Percentiles rank a stretch among this genome's conserved stretches.
Conservation (phyloP, 2,329 filamentous ascomycete genomes). For the Didymella pinodella region DNA sequence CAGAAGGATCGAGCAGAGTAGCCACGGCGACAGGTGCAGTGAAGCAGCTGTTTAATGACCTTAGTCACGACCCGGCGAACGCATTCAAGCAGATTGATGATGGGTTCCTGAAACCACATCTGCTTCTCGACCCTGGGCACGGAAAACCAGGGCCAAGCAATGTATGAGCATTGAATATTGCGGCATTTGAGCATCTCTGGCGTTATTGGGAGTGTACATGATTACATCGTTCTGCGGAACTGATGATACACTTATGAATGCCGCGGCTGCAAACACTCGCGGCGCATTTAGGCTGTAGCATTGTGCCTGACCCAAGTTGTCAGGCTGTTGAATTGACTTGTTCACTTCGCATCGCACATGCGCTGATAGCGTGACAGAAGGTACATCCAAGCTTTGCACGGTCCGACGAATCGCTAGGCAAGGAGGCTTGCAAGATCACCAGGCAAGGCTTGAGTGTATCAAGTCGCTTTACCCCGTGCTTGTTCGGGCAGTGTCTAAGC, state of each 20-base stretch:
- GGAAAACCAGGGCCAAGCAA: constrained; percentile 46
- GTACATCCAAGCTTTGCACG: constrained; percentile 18
- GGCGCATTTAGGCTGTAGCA: constrained; percentile 18
- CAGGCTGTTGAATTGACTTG: constrained; percentile 5
- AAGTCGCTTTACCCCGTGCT: constrained; percentile 15
- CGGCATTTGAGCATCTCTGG: constrained; percentile 28
- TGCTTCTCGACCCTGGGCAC: constrained; percentile 74
- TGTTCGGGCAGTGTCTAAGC: constrained; percentile 8
- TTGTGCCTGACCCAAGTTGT: neutral
- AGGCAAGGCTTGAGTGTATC: constrained; percentile 17
- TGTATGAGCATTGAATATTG: constrained; percentile 34
- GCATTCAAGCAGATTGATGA: constrained; percentile 94
- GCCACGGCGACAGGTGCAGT: constrained; percentile 80
- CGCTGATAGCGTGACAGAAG: neutral
- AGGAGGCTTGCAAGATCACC: constrained; percentile 12
- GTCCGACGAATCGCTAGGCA: constrained; percentile 8
- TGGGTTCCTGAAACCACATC: constrained; percentile 90
- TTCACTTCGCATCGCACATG: neutral
- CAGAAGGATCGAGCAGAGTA: constrained; percentile 41
- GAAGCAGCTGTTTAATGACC: constrained; percentile 77
- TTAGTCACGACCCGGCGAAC: constrained; percentile 85
- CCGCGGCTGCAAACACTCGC: constrained; percentile 6
- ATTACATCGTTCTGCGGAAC: neutral
- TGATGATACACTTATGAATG: constrained; percentile 3
- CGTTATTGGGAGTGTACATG: constrained; percentile 23